Evolutionary conservation across 2,329 filamentous ascomycete species (phyloP), one percentile per base, ranked within the genome.

Genomic region (Fusarium lateritium): DNA sequence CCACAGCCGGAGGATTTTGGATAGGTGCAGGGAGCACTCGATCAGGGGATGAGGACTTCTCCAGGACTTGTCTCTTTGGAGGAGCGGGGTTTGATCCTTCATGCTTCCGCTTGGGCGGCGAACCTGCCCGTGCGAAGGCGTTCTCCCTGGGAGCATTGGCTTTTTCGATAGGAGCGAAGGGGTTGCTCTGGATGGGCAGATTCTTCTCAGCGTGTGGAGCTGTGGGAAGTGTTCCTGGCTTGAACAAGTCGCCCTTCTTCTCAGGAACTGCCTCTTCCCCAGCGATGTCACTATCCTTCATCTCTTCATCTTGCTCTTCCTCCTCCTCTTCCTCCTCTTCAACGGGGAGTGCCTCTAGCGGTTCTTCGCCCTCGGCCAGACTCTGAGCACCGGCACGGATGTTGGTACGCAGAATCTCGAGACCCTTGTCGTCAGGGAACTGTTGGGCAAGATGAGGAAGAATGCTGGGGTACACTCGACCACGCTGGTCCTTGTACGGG

Each of bases 391-490:
- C 76, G 5, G 81, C 79, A 10, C 86, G 82, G 22, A 93, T 80
- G 67, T 88, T 89, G 70, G 84, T 86, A 45, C 87, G 83, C 57
- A 98, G 78, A 11, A 92, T 86, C 79, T 98, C 94, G 2, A 96
- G 88, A 17, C 86, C 86, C 58, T 87, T 83, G 50, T 91, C 87
- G 13, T 85, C 78, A 1, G 89, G 84, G 73, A 89, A 92, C 51
- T 88, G 85, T 56, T 89, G 86, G 9, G 89, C 87, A 26, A 98
- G 82, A 73, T 97, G 92, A 1, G 95, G 94, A 47, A 97, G 80
- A 47, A 97, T 91, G 77, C 91, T 96, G 28, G 92, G 85, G 63
- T 89, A 88, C 52, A 88, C 86, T 67, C 88, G 83, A 42, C 90
- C 87, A 76, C 89, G 85, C 74, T 87, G 83, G 74, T 89, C 83